Base-by-base conservation (phyloP, 495 filamentous ascomycete species). In the Hypoxylon cercidicola region DNA sequence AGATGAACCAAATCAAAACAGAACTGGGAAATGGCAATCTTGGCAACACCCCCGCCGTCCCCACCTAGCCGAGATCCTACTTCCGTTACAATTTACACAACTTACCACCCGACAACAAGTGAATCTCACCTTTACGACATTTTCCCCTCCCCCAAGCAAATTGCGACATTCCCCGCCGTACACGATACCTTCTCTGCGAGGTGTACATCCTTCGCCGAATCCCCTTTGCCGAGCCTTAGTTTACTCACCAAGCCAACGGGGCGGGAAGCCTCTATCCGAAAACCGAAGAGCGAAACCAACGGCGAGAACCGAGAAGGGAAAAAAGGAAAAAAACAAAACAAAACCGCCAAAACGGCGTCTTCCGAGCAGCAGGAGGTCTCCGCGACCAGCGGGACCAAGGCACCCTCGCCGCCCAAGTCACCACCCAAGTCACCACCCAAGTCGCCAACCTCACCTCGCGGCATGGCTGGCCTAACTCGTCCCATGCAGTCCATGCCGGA, bases 401-500 rank as follows among this genome's bases (percentile, higher is more conserved):
- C 23, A 37, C 68, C 30, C 3, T 32, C 60, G 66, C 68, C 69
- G 54, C 70, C 71, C 62, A 77, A 62, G 72, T 67, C 59, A 68
- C 68, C 69, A 51, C 70, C 70, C 63, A 77, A 62, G 72, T 68
- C 59, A 68, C 68, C 69, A 49, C 70, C 70, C 63, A 77, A 70
- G 60, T 77, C 69, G 53, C 72, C 72, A 8, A 55, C 41, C 13
- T 54, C 68, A 46, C 68, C 66, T 2, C 77, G 59, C 75, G 78
- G 40, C 71, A 76, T 65, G 78, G 76, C 71, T 50, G 77, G 79
- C 57, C 62, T 81, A 45, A 79, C 79, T 58, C 74, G 81, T 58
- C 78, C 81, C 74, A 88, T 93, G 89, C 88, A 91, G 79, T 88
- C 90, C 57, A 88, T 93, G 79, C 90, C 90, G 12, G 90, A 92